phyloP scores from a whole-genome alignment of 2,329 filamentous ascomycete species.

The Neonectria neomacrospora region DNA sequence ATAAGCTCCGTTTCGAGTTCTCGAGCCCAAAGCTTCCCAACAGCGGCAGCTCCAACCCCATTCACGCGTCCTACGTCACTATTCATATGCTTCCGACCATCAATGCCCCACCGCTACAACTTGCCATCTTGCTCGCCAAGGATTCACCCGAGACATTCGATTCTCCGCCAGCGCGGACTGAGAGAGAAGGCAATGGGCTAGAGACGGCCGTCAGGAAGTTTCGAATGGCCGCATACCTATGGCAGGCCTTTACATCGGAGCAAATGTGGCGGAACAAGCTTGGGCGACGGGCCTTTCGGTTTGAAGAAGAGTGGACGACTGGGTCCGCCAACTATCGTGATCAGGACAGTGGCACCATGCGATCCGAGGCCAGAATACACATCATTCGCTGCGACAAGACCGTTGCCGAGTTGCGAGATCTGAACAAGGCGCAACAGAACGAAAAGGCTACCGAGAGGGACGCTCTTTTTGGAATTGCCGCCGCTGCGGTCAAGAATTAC shows the following conservation, averaged over 20 bases:
- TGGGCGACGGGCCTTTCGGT: slow-evolving; percentile 85
- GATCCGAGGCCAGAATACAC: slow-evolving; percentile 92
- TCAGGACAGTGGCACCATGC: slow-evolving; percentile 75
- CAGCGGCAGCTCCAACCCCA: slow-evolving; percentile 71
- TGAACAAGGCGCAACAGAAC: slow-evolving; percentile 83
- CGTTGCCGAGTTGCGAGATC: slow-evolving; percentile 81
- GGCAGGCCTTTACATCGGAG: slow-evolving; percentile 97
- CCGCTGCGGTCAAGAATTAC: slow-evolving; percentile 80
- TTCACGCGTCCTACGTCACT: slow-evolving; percentile 83
- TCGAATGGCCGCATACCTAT: slow-evolving; percentile 93
- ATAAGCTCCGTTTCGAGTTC: slow-evolving; percentile 89
- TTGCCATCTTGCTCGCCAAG: slow-evolving; percentile 87
- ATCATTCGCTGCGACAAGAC: slow-evolving; percentile 86
- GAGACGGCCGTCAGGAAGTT: slow-evolving; percentile 89
- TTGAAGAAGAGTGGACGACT: slow-evolving; percentile 94
- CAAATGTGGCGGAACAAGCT: slow-evolving; percentile 94
- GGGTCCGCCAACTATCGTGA: slow-evolving; percentile 84
- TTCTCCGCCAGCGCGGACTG: slow-evolving; percentile 77
- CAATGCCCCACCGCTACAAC: slow-evolving; percentile 83
- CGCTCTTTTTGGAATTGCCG: slow-evolving; percentile 80
- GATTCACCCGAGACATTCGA: slow-evolving; percentile 91
- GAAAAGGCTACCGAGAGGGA: slow-evolving; percentile 74
- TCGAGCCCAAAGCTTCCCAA: slow-evolving; percentile 82
- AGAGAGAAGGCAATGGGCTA: slow-evolving; percentile 84
- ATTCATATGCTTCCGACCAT: slow-evolving; percentile 87